These are phyloP conservation scores for Xylaria sp. DNA, from an alignment of 2,329 filamentous ascomycete species.

Conservation along the genomic window DNA sequence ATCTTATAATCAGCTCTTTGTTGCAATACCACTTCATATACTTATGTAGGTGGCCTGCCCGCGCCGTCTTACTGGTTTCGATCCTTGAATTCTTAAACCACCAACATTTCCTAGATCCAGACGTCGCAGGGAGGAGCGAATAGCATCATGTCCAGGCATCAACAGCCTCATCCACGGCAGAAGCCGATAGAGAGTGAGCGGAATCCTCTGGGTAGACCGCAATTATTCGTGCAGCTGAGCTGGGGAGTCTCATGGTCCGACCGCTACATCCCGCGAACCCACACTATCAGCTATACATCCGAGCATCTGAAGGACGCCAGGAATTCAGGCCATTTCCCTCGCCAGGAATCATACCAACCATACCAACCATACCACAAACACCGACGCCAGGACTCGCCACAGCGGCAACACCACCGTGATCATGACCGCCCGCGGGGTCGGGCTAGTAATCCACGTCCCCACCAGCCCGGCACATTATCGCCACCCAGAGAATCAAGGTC, in stretches of 20 bases:
- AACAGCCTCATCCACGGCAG: conserved; percentile 24
- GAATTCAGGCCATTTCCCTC: conserved; percentile 55
- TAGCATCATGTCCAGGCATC: conserved; percentile 39
- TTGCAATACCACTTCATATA: conserved; percentile 9
- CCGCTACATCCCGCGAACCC: conserved; percentile 55
- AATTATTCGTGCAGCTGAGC: conserved; percentile 62
- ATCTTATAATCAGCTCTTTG: background rate
- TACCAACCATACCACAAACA: conserved; percentile 42
- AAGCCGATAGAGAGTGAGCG: conserved; percentile 43
- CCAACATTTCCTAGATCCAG: background rate
- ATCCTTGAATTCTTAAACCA: conserved; percentile 24
- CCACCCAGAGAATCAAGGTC: conserved; percentile 37
- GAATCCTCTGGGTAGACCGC: conserved; percentile 49
- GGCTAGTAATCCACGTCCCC: background rate
- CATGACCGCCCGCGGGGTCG: conserved; percentile 38
- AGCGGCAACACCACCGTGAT: conserved; percentile 38
- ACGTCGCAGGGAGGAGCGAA: conserved; percentile 35
- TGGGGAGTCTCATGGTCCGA: conserved; percentile 62
- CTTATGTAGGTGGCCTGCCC: conserved; percentile 14
- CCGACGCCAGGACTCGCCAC: conserved; percentile 34
- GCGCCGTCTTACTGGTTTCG: conserved; percentile 18
- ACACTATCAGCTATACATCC: conserved; percentile 60
- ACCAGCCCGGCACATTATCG: conserved; percentile 16
- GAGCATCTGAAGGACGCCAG: conserved; percentile 54
- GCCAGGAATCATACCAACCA: conserved; percentile 55